Percentiles rank a stretch among this genome's conserved stretches.
phyloP scores from a whole-genome alignment of 176 grass and related monocot species.

The Phoenix roebelenii region DNA sequence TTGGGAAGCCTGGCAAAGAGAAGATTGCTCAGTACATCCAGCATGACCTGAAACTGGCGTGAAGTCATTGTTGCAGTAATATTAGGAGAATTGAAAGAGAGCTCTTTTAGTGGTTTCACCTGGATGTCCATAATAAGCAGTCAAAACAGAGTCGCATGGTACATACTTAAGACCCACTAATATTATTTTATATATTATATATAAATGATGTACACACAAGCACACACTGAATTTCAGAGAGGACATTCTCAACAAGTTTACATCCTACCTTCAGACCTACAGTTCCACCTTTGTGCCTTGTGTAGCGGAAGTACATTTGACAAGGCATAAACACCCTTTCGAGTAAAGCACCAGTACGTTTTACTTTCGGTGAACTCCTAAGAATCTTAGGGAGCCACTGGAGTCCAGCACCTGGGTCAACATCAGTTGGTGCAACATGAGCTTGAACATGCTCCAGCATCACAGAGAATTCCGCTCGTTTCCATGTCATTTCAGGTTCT shows the following conservation, averaged over 20 bases:
- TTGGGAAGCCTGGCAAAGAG: constrained; percentile 80
- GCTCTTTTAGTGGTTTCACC: constrained; percentile 95
- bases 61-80: constrained; percentile 98
- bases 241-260: constrained; percentile 10
- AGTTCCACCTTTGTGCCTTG: constrained; percentile 91
- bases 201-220: constrained; percentile 1
- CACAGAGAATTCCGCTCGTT: constrained; percentile 60
- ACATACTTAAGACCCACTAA: not conserved
- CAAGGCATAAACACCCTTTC: constrained; percentile 99
- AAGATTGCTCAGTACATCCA: constrained; percentile 96
- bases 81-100: constrained; percentile 88
- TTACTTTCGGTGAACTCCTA: constrained; percentile 71
- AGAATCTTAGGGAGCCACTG: constrained; percentile 89
- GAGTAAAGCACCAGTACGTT: constrained; percentile 85
- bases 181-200: constrained; percentile 12
- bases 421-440: constrained; percentile 98
- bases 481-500: constrained; percentile 97
- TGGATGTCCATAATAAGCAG: constrained; percentile 18
- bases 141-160: not conserved
- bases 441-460: constrained; percentile 97
- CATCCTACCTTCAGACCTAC: constrained; percentile 77
- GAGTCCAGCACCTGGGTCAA: constrained; percentile 96
- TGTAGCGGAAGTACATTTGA: constrained; percentile 93
- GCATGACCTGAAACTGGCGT: constrained; percentile 98
- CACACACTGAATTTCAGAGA: too few species aligned